Evolutionary conservation across 768 basidiomycete species (phyloP).

Genomic region (Lentinus brumalis): DNA sequence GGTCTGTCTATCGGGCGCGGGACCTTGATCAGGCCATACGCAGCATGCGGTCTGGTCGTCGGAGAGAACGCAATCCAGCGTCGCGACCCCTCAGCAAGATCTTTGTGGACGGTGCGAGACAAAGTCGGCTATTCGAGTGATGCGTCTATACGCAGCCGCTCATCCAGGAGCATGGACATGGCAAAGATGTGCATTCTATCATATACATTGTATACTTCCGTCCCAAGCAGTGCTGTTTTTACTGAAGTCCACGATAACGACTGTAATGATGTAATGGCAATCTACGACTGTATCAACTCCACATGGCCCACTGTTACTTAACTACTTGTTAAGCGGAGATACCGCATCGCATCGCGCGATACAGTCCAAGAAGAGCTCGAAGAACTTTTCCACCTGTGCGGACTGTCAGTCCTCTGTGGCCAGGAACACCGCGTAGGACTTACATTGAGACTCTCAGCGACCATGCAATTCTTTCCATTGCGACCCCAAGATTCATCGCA

Average conservation of each 20-base stretch:
- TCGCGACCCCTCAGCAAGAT: constrained; percentile 72
- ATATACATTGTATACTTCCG: neutral
- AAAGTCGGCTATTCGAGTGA: constrained; percentile 34
- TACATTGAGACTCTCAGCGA: constrained; percentile 71
- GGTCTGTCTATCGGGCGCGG: constrained; percentile 70
- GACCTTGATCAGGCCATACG: constrained; percentile 85
- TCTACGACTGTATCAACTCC: constrained; percentile 14
- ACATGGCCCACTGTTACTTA: neutral
- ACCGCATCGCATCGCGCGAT: constrained; percentile 57
- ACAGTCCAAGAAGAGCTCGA: constrained; percentile 62
- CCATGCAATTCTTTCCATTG: constrained; percentile 73
- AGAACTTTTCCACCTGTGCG: constrained; percentile 62
- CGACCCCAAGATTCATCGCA: constrained; percentile 73
- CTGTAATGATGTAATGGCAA: constrained; percentile 14
- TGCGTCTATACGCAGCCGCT: neutral
- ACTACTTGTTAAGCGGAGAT: constrained; percentile 57
- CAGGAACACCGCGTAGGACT: constrained; percentile 21
- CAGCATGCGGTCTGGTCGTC: constrained; percentile 70
- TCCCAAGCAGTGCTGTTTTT: constrained; percentile 7
- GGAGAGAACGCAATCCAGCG: constrained; percentile 46
- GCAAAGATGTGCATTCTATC: neutral
- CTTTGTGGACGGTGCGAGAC: constrained; percentile 64
- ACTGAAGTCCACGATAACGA: constrained; percentile 10
- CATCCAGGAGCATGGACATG: neutral
- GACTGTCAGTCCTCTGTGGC: constrained; percentile 5